Conservation (phyloP, 1,284 basidiomycete genomes). For the Farysia itapuensis region DNA sequence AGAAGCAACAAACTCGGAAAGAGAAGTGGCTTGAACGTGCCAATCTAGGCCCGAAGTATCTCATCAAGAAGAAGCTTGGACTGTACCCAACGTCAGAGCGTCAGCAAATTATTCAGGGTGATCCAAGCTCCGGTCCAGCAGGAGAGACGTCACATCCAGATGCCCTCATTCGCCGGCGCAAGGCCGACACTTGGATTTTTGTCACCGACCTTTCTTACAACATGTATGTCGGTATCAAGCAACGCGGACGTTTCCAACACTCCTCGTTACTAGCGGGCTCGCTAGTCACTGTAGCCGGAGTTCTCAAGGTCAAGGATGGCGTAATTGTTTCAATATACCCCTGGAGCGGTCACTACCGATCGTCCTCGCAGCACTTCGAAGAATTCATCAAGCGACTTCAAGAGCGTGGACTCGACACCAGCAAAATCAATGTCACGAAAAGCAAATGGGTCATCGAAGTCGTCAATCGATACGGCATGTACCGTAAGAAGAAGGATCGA, state of each 20-base stretch:
- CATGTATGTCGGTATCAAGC: conserved; percentile 45
- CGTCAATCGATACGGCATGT: conserved; percentile 40
- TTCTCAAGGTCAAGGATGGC: conserved; percentile 40
- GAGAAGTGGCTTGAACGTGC: conserved; percentile 25
- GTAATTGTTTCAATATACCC: conserved; percentile 41
- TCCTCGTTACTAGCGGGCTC: conserved; percentile 38
- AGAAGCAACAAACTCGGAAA: conserved; percentile 29
- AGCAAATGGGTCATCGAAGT: conserved; percentile 36
- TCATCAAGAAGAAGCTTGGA: conserved; percentile 30
- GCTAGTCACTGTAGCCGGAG: conserved; percentile 35
- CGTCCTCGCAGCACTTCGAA: conserved; percentile 35
- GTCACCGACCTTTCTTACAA: conserved; percentile 36
- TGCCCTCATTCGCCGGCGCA: conserved; percentile 21
- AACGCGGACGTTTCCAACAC: conserved; percentile 42
- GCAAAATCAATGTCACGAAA: conserved; percentile 41
- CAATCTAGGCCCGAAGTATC: conserved; percentile 34
- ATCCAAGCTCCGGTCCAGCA: background rate
- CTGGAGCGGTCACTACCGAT: conserved; percentile 42
- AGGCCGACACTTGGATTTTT: conserved; percentile 40
- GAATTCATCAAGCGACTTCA: conserved; percentile 31
- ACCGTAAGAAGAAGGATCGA: conserved; percentile 34
- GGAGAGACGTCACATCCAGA: conserved; percentile 2
- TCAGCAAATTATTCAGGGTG: conserved; percentile 21
- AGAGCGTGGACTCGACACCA: conserved; percentile 29
- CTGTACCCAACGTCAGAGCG: conserved; percentile 23